Percentiles rank a stretch among this genome's conserved stretches.
Conservation (phyloP, 805 yeast species). For the baker's yeast (Saccharomyces cerevisiae) region DNA sequence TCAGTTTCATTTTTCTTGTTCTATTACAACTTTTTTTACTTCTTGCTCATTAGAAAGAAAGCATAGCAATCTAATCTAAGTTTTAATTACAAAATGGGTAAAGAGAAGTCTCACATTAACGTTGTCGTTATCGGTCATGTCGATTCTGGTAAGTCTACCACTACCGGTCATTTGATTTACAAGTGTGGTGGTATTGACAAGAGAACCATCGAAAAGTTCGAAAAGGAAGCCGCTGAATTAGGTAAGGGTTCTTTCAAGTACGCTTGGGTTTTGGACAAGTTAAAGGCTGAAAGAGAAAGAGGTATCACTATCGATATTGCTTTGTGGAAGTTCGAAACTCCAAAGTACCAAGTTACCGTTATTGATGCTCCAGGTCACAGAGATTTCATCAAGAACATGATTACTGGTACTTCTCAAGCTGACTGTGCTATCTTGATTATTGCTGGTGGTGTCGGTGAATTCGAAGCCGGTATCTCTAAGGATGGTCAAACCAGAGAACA, state of each 20-base stretch:
- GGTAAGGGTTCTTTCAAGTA: slow-evolving; percentile 96
- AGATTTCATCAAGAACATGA: slow-evolving; percentile 94
- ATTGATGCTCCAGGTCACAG: slow-evolving; percentile 96
- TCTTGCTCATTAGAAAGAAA: background rate
- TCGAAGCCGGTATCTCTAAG: slow-evolving; percentile 91
- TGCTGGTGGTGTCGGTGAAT: slow-evolving; percentile 90
- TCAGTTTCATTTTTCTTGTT: slow-evolving; percentile 1
- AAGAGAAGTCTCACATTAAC: slow-evolving; percentile 96
- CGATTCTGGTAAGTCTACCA: slow-evolving; percentile 98
- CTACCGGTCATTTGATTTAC: slow-evolving; percentile 98
- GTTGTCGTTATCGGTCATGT: slow-evolving; percentile 99
- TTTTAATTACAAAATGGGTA: slow-evolving; percentile 52
- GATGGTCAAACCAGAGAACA: slow-evolving; percentile 95
- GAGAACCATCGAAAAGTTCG: slow-evolving; percentile 97
- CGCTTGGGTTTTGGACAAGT: slow-evolving; percentile 95
- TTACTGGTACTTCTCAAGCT: slow-evolving; percentile 91
- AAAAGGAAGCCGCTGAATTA: slow-evolving; percentile 95
- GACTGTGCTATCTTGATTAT: slow-evolving; percentile 86
- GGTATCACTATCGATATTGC: slow-evolving; percentile 95
- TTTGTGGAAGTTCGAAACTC: slow-evolving; percentile 88
- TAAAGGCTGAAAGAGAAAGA: slow-evolving; percentile 94
- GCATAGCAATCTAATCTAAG: slow-evolving; percentile 4
- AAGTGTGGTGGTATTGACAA: slow-evolving; percentile 99
- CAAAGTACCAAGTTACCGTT: slow-evolving; percentile 81
- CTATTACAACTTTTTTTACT: background rate